These are phyloP conservation scores for Phaeosphaeriaceae sp. DNA, from an alignment of 2,329 filamentous ascomycete genomes.

Conservation along the genomic window DNA sequence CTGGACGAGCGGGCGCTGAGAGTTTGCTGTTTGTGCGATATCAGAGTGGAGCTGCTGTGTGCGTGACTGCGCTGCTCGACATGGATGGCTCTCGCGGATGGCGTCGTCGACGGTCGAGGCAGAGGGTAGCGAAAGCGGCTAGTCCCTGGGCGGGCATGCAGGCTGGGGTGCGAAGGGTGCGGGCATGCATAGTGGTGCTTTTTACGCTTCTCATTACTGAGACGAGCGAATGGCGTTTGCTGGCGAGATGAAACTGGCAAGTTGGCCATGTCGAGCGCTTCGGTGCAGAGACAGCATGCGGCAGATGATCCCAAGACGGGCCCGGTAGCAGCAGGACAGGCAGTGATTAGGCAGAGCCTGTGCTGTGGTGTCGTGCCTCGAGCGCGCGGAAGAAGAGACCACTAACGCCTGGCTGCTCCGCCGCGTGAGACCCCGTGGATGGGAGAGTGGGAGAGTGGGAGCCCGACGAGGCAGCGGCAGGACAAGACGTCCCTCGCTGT, in stretches of 20 bases:
- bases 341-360: background rate
- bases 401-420: background rate
- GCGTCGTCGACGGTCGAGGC: background rate
- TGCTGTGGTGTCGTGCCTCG: background rate
- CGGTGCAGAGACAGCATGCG: background rate
- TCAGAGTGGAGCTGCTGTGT: background rate
- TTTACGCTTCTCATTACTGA: constrained; percentile 1
- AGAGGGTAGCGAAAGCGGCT: background rate
- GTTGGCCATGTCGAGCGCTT: background rate
- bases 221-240: background rate
- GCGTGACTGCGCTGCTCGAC: background rate
- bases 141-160: background rate
- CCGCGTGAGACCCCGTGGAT: background rate
- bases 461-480: background rate
- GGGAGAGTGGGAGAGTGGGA: background rate
- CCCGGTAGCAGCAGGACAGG: background rate
- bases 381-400: background rate
- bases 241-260: background rate
- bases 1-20: background rate
- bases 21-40: background rate
- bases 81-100: background rate
- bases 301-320: background rate
- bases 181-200: background rate
- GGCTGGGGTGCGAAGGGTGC: background rate
- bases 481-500: too few relatives aligned